Evolutionary conservation across 2,329 filamentous ascomycete genomes (phyloP).

Genomic region (Penicillium corylophilum): DNA sequence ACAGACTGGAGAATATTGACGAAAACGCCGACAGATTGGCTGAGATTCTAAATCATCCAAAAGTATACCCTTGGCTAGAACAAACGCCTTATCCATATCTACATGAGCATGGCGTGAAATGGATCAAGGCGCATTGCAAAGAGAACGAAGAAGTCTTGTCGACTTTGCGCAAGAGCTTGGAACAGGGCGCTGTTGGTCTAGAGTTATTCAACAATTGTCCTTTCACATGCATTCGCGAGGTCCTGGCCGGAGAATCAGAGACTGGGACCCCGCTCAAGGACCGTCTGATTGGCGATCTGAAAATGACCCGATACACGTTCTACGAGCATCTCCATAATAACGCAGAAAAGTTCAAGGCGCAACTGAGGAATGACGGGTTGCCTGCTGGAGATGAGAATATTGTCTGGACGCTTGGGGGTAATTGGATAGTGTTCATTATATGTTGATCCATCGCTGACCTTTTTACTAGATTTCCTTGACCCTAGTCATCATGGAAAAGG

Average conservation of each 20-base stretch:
- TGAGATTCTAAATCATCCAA: constrained; percentile 25
- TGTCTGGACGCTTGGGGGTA: constrained; percentile 28
- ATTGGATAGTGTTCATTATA: not conserved
- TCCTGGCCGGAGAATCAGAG: constrained; percentile 2
- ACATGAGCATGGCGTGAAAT: constrained; percentile 17
- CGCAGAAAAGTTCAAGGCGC: constrained; percentile 15
- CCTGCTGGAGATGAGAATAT: constrained; percentile 23
- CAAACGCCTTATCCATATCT: constrained; percentile 28
- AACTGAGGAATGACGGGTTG: constrained; percentile 19
- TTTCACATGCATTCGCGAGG: constrained; percentile 23
- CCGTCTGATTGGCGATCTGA: constrained; percentile 26
- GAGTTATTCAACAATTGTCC: constrained; percentile 20
- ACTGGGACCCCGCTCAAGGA: constrained; percentile 10
- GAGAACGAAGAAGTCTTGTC: not conserved
- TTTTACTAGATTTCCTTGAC: constrained; percentile 21
- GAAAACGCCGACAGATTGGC: constrained; percentile 5
- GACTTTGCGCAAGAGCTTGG: constrained; percentile 4
- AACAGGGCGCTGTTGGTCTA: not conserved
- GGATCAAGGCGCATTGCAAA: constrained; percentile 7
- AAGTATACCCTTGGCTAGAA: constrained; percentile 23
- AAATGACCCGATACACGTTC: constrained; percentile 23
- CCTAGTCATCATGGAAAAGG: constrained; percentile 29
- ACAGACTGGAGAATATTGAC: constrained; percentile 16
- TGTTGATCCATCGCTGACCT: not conserved
- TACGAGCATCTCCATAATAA: constrained; percentile 20